Evolutionary conservation across 257 asterid species (phyloP).

Genomic region (Coffea eugenioides): DNA sequence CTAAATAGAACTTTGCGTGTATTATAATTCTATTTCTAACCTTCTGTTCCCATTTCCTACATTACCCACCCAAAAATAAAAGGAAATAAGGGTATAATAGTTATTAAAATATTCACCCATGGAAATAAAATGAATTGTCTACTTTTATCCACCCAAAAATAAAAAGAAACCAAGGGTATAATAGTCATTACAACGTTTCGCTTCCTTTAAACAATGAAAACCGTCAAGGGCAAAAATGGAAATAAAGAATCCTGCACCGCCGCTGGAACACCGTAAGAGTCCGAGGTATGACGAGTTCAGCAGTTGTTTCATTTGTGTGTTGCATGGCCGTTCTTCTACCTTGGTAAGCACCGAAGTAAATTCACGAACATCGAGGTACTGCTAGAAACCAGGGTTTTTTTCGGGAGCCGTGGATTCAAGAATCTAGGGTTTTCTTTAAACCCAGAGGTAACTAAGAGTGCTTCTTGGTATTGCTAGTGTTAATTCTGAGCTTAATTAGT

Average conservation of each 20-base stretch:
- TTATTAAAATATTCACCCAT: too few relatives aligned
- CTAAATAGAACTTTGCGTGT: too few relatives aligned
- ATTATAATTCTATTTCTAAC: too few relatives aligned
- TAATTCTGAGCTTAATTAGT: background rate
- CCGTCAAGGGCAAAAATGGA: background rate
- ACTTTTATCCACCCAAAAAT: too few relatives aligned
- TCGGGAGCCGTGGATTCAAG: background rate
- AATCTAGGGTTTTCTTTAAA: background rate
- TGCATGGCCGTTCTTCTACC: background rate
- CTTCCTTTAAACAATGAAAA: too few relatives aligned
- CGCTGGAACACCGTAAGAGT: background rate
- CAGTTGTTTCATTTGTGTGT: background rate
- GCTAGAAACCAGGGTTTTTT: background rate
- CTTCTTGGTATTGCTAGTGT: background rate
- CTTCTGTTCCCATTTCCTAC: too few relatives aligned
- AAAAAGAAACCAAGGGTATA: background rate
- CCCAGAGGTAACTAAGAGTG: background rate
- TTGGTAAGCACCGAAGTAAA: too few relatives aligned
- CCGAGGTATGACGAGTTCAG: background rate
- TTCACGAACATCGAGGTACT: too few relatives aligned
- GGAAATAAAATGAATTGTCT: too few relatives aligned
- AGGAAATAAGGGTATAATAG: too few relatives aligned
- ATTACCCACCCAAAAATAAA: too few relatives aligned
- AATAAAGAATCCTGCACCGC: background rate
- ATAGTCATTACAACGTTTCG: background rate